Percentiles rank a stretch among this genome's conserved stretches.
These are phyloP conservation scores for Cercospora sesami DNA, from an alignment of 2,329 filamentous ascomycete genomes.

Conservation along the genomic window DNA sequence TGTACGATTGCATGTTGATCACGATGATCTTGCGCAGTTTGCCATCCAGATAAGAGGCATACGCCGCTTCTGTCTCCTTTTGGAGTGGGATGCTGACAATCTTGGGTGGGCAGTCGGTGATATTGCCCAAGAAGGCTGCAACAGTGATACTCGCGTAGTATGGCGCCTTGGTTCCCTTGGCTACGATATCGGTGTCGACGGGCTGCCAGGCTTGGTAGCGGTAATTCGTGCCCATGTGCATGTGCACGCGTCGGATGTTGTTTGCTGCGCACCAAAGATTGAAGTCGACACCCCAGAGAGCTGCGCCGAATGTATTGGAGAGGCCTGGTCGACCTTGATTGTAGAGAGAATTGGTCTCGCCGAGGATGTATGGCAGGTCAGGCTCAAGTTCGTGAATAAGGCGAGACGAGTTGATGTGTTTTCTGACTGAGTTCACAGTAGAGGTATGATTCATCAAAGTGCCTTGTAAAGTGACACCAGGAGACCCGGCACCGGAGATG, in stretches of 20 bases:
- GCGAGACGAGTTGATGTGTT: constrained; percentile 52
- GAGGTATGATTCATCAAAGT: constrained; percentile 65
- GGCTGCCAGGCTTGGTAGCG: constrained; percentile 64
- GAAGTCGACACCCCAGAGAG: constrained; percentile 65
- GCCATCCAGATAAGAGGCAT: constrained; percentile 55
- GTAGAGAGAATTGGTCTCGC: constrained; percentile 64
- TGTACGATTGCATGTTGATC: constrained; percentile 61
- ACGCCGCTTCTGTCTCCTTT: constrained; percentile 52
- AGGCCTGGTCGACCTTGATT: constrained; percentile 62
- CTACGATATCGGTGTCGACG: constrained; percentile 51
- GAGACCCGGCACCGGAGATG: constrained; percentile 60
- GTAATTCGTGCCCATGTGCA: constrained; percentile 66
- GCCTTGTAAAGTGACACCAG: constrained; percentile 61
- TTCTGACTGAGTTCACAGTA: constrained; percentile 52
- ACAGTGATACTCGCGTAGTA: constrained; percentile 65
- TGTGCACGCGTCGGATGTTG: constrained; percentile 59
- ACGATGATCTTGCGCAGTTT: constrained; percentile 53
- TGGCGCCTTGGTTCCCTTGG: constrained; percentile 60
- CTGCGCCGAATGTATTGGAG: constrained; percentile 65
- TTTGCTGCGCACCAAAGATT: constrained; percentile 58
- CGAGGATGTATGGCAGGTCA: constrained; percentile 56
- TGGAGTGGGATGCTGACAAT: constrained; percentile 53
- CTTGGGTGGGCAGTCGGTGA: constrained; percentile 38
- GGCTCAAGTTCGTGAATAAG: constrained; percentile 35
- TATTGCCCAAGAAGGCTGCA: constrained; percentile 56